These are phyloP conservation scores for Huntiella abstrusa DNA, from an alignment of 2,329 filamentous ascomycete species.

Conservation along the genomic window DNA sequence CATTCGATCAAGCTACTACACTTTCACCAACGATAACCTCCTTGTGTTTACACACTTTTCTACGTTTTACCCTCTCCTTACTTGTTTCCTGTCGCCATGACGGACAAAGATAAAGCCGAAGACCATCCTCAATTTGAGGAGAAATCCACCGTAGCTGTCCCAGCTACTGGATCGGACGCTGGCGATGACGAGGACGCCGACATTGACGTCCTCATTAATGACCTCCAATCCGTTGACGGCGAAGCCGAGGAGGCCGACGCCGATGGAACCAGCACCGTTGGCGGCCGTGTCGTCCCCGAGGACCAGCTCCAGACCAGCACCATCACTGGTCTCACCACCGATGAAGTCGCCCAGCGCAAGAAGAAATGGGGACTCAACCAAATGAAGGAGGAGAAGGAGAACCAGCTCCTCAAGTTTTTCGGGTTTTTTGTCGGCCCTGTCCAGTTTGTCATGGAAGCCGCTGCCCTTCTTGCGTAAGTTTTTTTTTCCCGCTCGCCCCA, in stretches of 20 bases:
- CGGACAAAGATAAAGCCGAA: constrained; percentile 36
- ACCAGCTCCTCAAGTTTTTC: constrained; percentile 63
- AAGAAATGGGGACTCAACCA: constrained; percentile 68
- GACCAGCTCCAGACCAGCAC: constrained; percentile 63
- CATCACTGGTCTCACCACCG: constrained; percentile 45
- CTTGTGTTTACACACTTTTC: too few species aligned
- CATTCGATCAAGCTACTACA: too few species aligned
- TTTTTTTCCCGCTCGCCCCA: constrained; percentile 47
- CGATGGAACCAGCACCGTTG: constrained; percentile 26
- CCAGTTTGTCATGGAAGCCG: constrained; percentile 84
- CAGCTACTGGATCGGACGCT: constrained; percentile 27
- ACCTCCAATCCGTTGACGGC: constrained; percentile 67
- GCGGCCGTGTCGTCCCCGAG: constrained; percentile 46
- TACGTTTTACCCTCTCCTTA: too few species aligned
- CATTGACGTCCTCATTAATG: constrained; percentile 72
- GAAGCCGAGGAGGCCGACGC: constrained; percentile 46
- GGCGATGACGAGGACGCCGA: constrained; percentile 64
- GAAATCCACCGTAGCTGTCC: constrained; percentile 21
- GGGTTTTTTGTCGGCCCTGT: constrained; percentile 76
- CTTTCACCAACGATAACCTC: too few species aligned
- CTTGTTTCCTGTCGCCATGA: constrained; percentile 15
- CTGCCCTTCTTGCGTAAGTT: constrained; percentile 64
- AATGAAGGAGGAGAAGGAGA: constrained; percentile 85
- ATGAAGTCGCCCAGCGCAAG: constrained; percentile 43
- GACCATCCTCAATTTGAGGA: constrained; percentile 47